These are phyloP conservation scores for Phytophthora aleatoria DNA, from an alignment of 352 stramenopile genomes.

Conservation along the genomic window DNA sequence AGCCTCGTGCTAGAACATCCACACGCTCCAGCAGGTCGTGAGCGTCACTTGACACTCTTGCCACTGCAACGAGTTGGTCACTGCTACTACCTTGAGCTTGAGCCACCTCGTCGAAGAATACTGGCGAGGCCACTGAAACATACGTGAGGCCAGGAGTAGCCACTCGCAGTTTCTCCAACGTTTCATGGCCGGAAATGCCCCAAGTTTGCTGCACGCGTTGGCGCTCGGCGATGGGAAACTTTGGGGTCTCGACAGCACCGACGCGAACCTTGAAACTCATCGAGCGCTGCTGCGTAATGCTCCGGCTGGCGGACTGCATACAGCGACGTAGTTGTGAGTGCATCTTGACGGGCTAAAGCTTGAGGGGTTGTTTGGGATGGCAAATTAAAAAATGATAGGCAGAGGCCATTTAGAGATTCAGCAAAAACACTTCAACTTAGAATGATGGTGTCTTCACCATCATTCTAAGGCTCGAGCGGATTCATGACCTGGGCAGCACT, in stretches of 20 bases:
- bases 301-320: constrained; percentile 3
- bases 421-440: constrained; percentile 6
- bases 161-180: constrained; percentile 35
- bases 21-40: constrained; percentile 19
- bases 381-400: constrained; percentile 16
- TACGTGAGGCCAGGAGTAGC: constrained; percentile 40
- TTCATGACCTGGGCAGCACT: too few relatives aligned
- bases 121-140: constrained; percentile 36
- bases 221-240: constrained; percentile 18
- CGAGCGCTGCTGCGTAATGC: constrained; percentile 10
- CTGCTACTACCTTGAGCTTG: constrained; percentile 13
- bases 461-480: neutral
- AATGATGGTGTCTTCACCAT: constrained; percentile 7
- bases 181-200: constrained; percentile 28
- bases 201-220: constrained; percentile 40
- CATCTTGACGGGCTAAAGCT: constrained; percentile 7
- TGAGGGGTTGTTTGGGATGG: constrained; percentile 2
- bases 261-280: constrained; percentile 33
- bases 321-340: constrained; percentile 14
- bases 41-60: constrained; percentile 26
- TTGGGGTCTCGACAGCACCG: constrained; percentile 12
- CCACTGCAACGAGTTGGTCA: constrained; percentile 28
- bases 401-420: neutral
- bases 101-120: constrained; percentile 32
- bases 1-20: constrained; percentile 19